These are phyloP conservation scores for Podila horticola DNA, from an alignment of 192 early-diverging fungal genomes.

Conservation along the genomic window DNA sequence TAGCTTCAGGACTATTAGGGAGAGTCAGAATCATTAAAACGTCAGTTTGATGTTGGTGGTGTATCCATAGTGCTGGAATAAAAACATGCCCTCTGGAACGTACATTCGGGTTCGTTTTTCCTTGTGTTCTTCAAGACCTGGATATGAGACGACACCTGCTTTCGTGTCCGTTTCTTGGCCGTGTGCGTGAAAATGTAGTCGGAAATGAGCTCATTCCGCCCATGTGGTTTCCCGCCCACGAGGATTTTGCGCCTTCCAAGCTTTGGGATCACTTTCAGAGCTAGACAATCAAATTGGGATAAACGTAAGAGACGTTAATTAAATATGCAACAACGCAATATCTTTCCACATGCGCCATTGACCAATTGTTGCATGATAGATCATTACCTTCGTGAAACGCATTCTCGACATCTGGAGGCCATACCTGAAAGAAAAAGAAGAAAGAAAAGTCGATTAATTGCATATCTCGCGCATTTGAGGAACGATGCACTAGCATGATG, in stretches of 20 bases:
- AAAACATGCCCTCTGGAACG: neutral
- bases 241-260: constrained; percentile 62
- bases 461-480: neutral
- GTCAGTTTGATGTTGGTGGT: neutral
- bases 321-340: too few species aligned
- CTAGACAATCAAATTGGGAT: constrained; percentile 13
- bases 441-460: neutral
- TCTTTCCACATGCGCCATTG: too few species aligned
- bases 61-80: too few species aligned
- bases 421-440: constrained; percentile 50
- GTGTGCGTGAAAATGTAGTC: constrained; percentile 79
- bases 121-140: constrained; percentile 82
- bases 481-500: neutral
- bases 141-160: constrained; percentile 84
- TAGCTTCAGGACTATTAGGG: constrained; percentile 55
- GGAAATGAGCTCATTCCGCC: constrained; percentile 81
- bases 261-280: constrained; percentile 62
- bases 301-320: too few species aligned
- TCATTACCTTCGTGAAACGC: constrained; percentile 68
- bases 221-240: constrained; percentile 64
- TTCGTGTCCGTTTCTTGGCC: constrained; percentile 70
- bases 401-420: constrained; percentile 68
- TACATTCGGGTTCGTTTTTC: constrained; percentile 65
- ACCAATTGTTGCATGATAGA: too few species aligned
- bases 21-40: neutral